phyloP scores from a whole-genome alignment of 495 filamentous ascomycete species.

The Peziza echinospora region DNA sequence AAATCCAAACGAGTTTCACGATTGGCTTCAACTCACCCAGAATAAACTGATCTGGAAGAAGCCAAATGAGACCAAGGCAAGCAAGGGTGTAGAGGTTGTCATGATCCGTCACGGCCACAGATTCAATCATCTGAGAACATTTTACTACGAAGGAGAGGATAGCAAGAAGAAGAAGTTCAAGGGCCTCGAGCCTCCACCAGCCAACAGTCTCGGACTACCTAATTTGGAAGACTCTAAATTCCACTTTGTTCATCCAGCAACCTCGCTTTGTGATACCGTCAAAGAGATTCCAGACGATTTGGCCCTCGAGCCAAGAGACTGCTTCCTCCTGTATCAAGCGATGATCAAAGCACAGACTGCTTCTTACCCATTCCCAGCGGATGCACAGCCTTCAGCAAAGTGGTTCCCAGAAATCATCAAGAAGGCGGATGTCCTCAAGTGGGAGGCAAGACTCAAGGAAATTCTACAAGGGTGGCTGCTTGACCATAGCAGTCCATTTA shows the following conservation, averaged over 20 bases:
- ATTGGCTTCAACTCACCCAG: slow-evolving; percentile 44
- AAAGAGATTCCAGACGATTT: slow-evolving; percentile 42
- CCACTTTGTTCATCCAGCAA: slow-evolving; percentile 38
- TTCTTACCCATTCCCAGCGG: slow-evolving; percentile 24
- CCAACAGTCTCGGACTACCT: background rate
- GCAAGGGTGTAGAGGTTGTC: slow-evolving; percentile 32
- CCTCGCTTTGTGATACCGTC: slow-evolving; percentile 35
- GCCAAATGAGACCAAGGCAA: background rate
- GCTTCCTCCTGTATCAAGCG: slow-evolving; percentile 36
- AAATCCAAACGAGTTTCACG: slow-evolving; percentile 46
- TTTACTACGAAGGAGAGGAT: slow-evolving; percentile 28
- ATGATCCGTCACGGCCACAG: slow-evolving; percentile 44
- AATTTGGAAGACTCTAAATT: background rate
- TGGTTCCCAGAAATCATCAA: slow-evolving; percentile 23
- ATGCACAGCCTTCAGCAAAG: background rate
- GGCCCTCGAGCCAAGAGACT: slow-evolving; percentile 47
- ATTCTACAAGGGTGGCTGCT: slow-evolving; percentile 38
- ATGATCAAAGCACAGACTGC: slow-evolving; percentile 33
- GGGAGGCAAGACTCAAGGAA: slow-evolving; percentile 41
- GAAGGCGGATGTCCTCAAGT: slow-evolving; percentile 41
- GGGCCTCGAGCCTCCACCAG: background rate
- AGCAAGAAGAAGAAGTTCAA: background rate
- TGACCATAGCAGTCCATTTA: slow-evolving; percentile 36
- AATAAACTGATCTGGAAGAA: background rate
- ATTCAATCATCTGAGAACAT: slow-evolving; percentile 57